Percentiles rank a stretch among this genome's conserved stretches.
Evolutionary conservation across 2,329 filamentous ascomycete genomes (phyloP).

Genomic region (Scortechinia acanthostroma): DNA sequence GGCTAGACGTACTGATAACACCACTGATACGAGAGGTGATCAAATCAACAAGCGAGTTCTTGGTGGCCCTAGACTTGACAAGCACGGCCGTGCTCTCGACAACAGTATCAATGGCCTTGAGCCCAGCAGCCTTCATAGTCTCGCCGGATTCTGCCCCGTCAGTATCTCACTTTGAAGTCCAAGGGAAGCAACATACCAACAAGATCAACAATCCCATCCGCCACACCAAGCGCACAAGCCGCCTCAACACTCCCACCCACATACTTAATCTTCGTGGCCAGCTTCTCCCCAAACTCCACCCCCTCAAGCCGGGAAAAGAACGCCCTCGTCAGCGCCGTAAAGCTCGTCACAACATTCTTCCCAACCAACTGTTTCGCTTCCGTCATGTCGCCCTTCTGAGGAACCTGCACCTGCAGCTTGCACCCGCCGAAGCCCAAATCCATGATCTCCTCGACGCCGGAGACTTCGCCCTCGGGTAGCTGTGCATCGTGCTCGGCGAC

Average conservation of each 20-base stretch:
- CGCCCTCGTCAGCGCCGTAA: slow-evolving; percentile 73
- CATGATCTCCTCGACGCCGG: slow-evolving; percentile 76
- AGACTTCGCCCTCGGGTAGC: slow-evolving; percentile 36
- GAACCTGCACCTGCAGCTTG: slow-evolving; percentile 94
- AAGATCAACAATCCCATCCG: slow-evolving; percentile 93
- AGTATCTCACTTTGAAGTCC: not conserved
- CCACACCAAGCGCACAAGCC: slow-evolving; percentile 88
- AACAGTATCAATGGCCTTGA: slow-evolving; percentile 91
- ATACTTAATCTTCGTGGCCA: slow-evolving; percentile 68
- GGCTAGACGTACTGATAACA: too few species aligned
- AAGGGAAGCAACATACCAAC: slow-evolving; percentile 63
- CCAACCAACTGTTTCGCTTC: slow-evolving; percentile 75
- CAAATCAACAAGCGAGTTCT: slow-evolving; percentile 74
- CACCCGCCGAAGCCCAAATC: slow-evolving; percentile 86
- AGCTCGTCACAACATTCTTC: slow-evolving; percentile 91
- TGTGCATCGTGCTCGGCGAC: slow-evolving; percentile 80
- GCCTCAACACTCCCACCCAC: slow-evolving; percentile 95
- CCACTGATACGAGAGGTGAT: slow-evolving; percentile 83
- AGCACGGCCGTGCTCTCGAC: slow-evolving; percentile 81
- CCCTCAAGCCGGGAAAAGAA: slow-evolving; percentile 77
- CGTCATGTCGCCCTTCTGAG: slow-evolving; percentile 69
- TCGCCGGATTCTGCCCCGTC: slow-evolving; percentile 75
- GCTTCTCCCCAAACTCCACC: slow-evolving; percentile 31
- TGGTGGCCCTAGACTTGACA: slow-evolving; percentile 81
- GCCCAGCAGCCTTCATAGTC: slow-evolving; percentile 91